These are phyloP conservation scores for Colletotrichum agaves DNA, from an alignment of 2,329 filamentous ascomycete genomes.

Conservation along the genomic window DNA sequence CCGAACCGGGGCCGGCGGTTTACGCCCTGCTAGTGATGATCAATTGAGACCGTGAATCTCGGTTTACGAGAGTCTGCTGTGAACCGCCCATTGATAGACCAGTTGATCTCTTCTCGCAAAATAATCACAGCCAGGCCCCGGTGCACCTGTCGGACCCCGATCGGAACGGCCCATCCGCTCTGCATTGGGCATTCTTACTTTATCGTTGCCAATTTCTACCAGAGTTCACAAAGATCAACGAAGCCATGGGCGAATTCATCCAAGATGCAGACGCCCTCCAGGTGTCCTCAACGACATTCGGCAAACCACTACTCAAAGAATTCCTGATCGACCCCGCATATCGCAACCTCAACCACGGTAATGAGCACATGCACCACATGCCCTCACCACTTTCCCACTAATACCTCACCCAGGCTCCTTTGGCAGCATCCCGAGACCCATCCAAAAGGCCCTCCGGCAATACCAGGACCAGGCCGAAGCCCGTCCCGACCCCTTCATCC, in stretches of 20 bases:
- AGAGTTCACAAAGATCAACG: background rate
- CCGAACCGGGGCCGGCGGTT: no score
- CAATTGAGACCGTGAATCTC: no score
- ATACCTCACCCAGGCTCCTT: slow-evolving; percentile 71
- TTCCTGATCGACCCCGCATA: slow-evolving; percentile 78
- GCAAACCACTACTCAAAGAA: slow-evolving; percentile 62
- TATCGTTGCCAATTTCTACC: background rate
- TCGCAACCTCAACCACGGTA: slow-evolving; percentile 83
- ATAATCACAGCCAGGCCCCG: no score
- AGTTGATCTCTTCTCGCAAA: no score
- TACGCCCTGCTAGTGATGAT: no score
- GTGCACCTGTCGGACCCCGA: background rate
- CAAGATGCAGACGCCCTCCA: background rate
- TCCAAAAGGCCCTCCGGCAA: slow-evolving; percentile 69
- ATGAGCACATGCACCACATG: background rate
- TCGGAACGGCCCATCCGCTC: background rate
- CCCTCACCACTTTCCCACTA: slow-evolving; percentile 19
- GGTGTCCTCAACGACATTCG: slow-evolving; percentile 41
- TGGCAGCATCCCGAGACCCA: slow-evolving; percentile 74
- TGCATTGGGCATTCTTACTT: background rate
- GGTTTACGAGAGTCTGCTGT: no score
- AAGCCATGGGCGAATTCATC: slow-evolving; percentile 21
- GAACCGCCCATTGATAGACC: no score
- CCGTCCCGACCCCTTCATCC: slow-evolving; percentile 80
- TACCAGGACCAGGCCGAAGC: slow-evolving; percentile 76